Base-by-base conservation (phyloP, 1,284 basidiomycete species). In the Pseudozyma tsukubaensis region DNA sequence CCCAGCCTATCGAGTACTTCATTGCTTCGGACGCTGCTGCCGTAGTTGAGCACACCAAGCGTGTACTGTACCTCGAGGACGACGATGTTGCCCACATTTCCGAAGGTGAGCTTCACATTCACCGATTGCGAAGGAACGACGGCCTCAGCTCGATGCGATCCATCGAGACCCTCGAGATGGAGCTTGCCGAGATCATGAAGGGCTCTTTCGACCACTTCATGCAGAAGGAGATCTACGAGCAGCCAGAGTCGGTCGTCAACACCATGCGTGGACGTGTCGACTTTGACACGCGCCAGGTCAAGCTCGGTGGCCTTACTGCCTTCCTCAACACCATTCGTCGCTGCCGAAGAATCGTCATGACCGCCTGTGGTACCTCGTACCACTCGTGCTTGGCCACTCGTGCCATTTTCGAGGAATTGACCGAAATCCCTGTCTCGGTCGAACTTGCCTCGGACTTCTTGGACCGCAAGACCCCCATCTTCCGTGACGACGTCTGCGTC, bases 171-270 rank as follows among this genome's bases (percentile, higher is more conserved):
- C 91, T 99, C 82, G 97, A 99, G 87, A 92, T 99, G 82, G 97
- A 99, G 86, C 91, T 99, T 52, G 97, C 96, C 39, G 97, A 97
- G 82, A 99, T 99, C 88, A 99, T 99, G 97, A 99, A 99, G 89
- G 97, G 97, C 85, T 94, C 94, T 86, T 99, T 97, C 85, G 94
- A 96, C 85, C 95, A 97, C 86, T 99, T 99, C 87, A 99, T 99
- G 97, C 96, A 99, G 86, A 99, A 99, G 88, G 97, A 99, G 87
- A 99, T 99, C 84, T 99, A 97, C 89, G 97, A 99, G 86, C 97
- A 99, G 87, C 97, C 96, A 68, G 97, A 99, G 85, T 97, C 94
- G 50, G 97, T 99, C 78, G 94, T 99, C 86, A 99, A 99, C 89
- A 99, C 97, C 55, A 99, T 99, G 97, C 93, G 97, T 90, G 97